A percentile compares a stretch with the other conserved stretches of the same genome.
Evolutionary conservation across 2,329 filamentous ascomycete species (phyloP).

Genomic region (Botryotinia globosa): DNA sequence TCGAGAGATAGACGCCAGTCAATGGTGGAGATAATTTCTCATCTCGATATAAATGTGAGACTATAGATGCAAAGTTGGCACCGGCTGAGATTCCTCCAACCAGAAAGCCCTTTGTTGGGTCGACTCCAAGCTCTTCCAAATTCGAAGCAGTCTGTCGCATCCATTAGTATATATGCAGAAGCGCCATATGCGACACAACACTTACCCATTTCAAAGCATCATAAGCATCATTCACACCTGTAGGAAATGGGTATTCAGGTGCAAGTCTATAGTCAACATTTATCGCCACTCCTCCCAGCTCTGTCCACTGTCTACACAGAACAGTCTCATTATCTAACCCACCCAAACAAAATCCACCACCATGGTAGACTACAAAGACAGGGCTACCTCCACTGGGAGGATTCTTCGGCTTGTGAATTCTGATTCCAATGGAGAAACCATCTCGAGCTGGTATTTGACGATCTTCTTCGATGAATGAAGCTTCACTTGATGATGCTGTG

Average conservation of each 20-base stretch:
- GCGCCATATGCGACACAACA: background rate
- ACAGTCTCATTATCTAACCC: conserved; percentile 38
- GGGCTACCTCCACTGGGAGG: conserved; percentile 31
- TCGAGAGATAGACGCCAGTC: conserved; percentile 47
- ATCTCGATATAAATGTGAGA: conserved; percentile 43
- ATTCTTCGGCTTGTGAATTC: conserved; percentile 29
- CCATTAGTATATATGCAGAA: background rate
- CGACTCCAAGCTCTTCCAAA: conserved; percentile 37
- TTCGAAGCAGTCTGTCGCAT: background rate
- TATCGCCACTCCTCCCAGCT: conserved; percentile 43
- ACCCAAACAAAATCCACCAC: conserved; percentile 40
- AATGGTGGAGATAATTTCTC: conserved; percentile 44
- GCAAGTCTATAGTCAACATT: conserved; percentile 47
- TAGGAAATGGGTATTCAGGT: conserved; percentile 48
- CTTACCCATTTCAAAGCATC: conserved; percentile 47
- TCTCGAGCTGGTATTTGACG: conserved; percentile 31
- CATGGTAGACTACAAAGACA: conserved; percentile 40
- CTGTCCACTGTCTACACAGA: conserved; percentile 38
- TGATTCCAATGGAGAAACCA: conserved; percentile 26
- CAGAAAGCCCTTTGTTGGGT: conserved; percentile 47
- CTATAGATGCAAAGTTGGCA: conserved; percentile 42
- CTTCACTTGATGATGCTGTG: background rate
- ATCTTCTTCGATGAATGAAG: conserved; percentile 29
- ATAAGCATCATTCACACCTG: conserved; percentile 44
- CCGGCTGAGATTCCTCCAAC: conserved; percentile 49